Conservation (phyloP, 2,329 filamentous ascomycete species). For the Clonostachys byssicola region DNA sequence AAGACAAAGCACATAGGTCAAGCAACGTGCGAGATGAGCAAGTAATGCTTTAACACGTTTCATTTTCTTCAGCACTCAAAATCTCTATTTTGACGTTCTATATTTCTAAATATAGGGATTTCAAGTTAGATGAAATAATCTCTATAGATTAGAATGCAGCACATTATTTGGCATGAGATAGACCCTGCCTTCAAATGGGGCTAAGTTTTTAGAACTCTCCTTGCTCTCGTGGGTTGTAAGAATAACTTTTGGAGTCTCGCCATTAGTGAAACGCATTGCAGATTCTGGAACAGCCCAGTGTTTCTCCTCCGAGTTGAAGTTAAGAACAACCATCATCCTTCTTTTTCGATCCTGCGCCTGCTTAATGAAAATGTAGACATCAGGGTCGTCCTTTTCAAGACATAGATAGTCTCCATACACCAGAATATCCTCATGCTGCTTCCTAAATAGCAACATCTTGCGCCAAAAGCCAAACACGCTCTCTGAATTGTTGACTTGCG, state of each 20-base stretch:
- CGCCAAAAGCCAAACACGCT: conserved; percentile 19
- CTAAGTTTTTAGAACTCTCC: conserved; percentile 6
- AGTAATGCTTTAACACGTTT: too few species aligned
- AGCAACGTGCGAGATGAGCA: too few species aligned
- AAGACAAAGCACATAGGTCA: too few species aligned
- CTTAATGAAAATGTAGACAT: conserved; percentile 17
- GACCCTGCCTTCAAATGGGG: conserved; percentile 22
- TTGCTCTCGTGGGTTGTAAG: conserved; percentile 4
- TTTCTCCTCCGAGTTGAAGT: conserved; percentile 23
- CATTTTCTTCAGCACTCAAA: too few species aligned
- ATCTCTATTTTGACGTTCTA: too few species aligned
- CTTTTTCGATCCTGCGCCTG: conserved; percentile 17
- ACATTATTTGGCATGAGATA: conserved; percentile 8
- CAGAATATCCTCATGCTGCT: conserved; percentile 20
- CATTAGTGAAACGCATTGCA: too few species aligned
- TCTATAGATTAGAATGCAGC: too few species aligned
- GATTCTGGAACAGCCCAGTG: conserved; percentile 8
- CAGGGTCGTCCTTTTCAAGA: conserved; percentile 12
- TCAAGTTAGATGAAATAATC: too few species aligned
- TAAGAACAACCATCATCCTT: conserved; percentile 18
- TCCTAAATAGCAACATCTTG: conserved; percentile 18
- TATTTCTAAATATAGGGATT: too few species aligned
- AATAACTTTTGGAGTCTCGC: too few species aligned
- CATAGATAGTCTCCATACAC: conserved; percentile 26
- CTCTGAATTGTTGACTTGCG: conserved; percentile 3